A percentile compares a stretch with the other conserved stretches of the same genome.
Conservation (phyloP, 257 asterid genomes). For the Echium plantagineum region DNA sequence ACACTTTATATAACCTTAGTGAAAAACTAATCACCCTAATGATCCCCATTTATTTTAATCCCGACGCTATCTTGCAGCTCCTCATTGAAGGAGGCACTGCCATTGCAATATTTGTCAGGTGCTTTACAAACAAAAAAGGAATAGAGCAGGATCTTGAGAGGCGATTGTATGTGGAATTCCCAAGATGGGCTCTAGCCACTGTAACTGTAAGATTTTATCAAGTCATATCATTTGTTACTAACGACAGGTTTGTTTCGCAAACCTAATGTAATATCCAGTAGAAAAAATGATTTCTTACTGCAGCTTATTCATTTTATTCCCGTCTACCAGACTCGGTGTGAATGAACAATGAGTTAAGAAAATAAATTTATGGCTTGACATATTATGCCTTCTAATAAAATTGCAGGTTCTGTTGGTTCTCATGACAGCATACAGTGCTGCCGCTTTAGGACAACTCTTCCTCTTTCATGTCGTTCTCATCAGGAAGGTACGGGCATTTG, state of each 20-base stretch:
- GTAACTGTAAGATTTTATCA: conserved; percentile 44
- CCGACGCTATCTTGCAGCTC: conserved; percentile 43
- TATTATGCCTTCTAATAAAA: background rate
- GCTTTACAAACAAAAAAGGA: conserved; percentile 68
- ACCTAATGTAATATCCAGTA: too few species aligned
- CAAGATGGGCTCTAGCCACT: conserved; percentile 76
- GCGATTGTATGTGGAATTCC: conserved; percentile 47
- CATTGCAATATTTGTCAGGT: conserved; percentile 73
- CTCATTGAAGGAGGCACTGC: conserved; percentile 79
- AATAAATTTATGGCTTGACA: background rate
- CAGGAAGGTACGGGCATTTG: conserved; percentile 50
- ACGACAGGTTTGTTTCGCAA: background rate
- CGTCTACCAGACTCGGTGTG: background rate
- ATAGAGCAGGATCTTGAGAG: conserved; percentile 45
- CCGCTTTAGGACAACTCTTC: conserved; percentile 86
- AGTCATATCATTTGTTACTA: background rate
- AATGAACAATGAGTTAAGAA: too few species aligned
- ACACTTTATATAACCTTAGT: background rate
- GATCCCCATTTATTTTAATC: background rate
- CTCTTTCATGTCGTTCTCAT: conserved; percentile 89
- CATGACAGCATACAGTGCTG: conserved; percentile 57
- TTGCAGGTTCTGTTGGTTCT: conserved; percentile 53
- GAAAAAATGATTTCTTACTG: too few species aligned
- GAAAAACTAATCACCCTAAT: too few species aligned
- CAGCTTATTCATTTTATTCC: background rate